Conservation (phyloP, 257 asterid species). For the Linderniella brevidens region DNA sequence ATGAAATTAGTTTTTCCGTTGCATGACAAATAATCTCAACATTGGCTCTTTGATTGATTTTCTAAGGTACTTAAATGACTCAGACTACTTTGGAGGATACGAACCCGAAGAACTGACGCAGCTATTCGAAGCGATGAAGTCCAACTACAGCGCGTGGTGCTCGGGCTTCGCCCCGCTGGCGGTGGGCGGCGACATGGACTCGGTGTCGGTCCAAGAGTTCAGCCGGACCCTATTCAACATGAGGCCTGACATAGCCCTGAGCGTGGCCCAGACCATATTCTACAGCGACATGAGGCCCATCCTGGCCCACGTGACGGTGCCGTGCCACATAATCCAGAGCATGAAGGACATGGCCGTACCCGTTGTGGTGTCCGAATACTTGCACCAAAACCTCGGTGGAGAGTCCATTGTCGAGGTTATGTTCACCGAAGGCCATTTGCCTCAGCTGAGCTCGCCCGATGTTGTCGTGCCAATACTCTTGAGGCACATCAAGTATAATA, state of each 20-base stretch:
- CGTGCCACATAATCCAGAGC: slow-evolving; percentile 78
- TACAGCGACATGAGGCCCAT: slow-evolving; percentile 42
- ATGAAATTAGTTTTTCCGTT: too few species aligned
- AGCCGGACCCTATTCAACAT: slow-evolving; percentile 76
- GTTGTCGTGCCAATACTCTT: slow-evolving; percentile 50
- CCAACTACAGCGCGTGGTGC: slow-evolving; percentile 73
- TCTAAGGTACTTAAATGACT: slow-evolving; percentile 45
- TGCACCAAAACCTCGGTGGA: slow-evolving; percentile 50
- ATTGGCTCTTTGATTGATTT: too few species aligned
- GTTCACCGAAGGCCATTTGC: slow-evolving; percentile 74
- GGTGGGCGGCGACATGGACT: slow-evolving; percentile 82
- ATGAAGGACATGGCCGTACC: slow-evolving; percentile 78
- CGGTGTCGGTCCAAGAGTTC: slow-evolving; percentile 63
- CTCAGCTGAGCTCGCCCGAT: slow-evolving; percentile 74
- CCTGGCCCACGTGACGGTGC: slow-evolving; percentile 32
- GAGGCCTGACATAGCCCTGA: slow-evolving; percentile 77
- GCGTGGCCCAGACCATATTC: slow-evolving; percentile 44
- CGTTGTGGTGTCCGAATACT: slow-evolving; percentile 54
- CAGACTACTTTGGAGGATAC: slow-evolving; percentile 72
- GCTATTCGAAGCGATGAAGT: slow-evolving; percentile 41
- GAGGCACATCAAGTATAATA: slow-evolving; percentile 38
- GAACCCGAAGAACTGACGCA: slow-evolving; percentile 45
- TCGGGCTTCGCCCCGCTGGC: slow-evolving; percentile 65
- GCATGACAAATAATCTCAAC: too few species aligned
- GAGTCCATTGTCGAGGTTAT: slow-evolving; percentile 64